Base-by-base conservation (phyloP, 371 early-diverging fungal genomes). In the Coemansia sp. region DNA sequence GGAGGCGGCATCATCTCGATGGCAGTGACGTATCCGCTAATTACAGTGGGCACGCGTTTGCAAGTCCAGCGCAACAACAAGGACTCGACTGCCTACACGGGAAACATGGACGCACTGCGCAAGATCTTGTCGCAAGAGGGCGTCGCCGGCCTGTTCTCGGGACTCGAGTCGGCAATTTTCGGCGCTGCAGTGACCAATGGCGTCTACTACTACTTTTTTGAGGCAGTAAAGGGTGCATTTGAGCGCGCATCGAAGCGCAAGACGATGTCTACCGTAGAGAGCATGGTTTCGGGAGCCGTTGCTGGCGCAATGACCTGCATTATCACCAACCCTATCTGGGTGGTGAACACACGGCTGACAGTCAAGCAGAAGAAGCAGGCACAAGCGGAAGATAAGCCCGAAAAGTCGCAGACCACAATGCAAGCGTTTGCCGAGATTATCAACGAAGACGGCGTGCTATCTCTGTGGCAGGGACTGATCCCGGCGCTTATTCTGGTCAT, bases 281-380 rank as follows among this genome's bases (percentile, higher is more conserved):
- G 88, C 69, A 94, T 98, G 92, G 78, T 90, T 24, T 86, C 97
- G 5, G 94, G 97, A 64, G 93, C 97, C 29, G 75, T 97, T 67
- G 96, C 98, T 42, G 97, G 93, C 61, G 86, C 89, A 39, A 89
- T 89, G 70, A 92, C 92, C 16, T 90, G 92, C 31, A 67, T 92
- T 66, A 86, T 91, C 68, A 97, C 98, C 64, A 94, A 98, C 82
- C 98, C 98, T 26, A 94, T 98, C 71, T 98, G 98, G 98, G 95
- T 96, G 59, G 87, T 98, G 58, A 97, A 98, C 62, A 63, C 81
- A 29, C 78, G 66, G 68, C 76, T 75, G 59, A 81, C 69, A 0
- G 74, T 66, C 66, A 72, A 64, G 74, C 67, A 65, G 62, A 68
- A 69, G 66, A 71, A 66, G 59, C 61, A 58, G 26, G 55, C 39